Percentiles rank a stretch among this genome's conserved stretches.
Conservation (phyloP, 2,329 filamentous ascomycete species). For the Ophiocordyceps robertsii region DNA sequence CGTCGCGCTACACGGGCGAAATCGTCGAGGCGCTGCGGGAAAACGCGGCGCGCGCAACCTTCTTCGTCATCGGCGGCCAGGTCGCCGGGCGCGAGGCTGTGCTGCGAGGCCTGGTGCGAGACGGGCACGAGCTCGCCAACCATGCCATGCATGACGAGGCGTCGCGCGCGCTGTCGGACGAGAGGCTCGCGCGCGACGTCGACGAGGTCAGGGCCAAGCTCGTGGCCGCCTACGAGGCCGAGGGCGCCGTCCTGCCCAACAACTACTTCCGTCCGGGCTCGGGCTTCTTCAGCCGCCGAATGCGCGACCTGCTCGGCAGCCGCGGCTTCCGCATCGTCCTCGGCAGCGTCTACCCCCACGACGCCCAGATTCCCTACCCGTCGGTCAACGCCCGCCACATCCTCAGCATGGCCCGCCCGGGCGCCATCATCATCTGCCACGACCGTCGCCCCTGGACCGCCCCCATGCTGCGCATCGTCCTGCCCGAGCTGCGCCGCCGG, state of each 20-base stretch:
- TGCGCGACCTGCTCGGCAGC: slow-evolving; percentile 45
- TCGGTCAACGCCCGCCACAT: slow-evolving; percentile 65
- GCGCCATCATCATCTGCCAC: slow-evolving; percentile 75
- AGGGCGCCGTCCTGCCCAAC: slow-evolving; percentile 29
- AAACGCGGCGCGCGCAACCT: slow-evolving; percentile 62
- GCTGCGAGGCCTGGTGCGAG: slow-evolving; percentile 43
- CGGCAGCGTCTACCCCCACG: slow-evolving; percentile 78
- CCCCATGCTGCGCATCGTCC: slow-evolving; percentile 60
- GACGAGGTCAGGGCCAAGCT: slow-evolving; percentile 48
- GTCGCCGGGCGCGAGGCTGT: slow-evolving; percentile 41
- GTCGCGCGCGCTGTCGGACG: slow-evolving; percentile 44
- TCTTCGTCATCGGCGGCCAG: slow-evolving; percentile 80
- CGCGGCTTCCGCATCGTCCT: slow-evolving; percentile 63
- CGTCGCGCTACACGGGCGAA: slow-evolving; percentile 55
- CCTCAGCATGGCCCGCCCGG: slow-evolving; percentile 63
- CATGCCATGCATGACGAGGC: slow-evolving; percentile 85
- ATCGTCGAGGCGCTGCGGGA: slow-evolving; percentile 56
- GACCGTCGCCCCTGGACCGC: slow-evolving; percentile 73
- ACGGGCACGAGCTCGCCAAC: slow-evolving; percentile 65
- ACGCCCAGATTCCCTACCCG: slow-evolving; percentile 66
- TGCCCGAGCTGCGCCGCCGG: slow-evolving; percentile 55
- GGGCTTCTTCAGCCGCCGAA: slow-evolving; percentile 63
- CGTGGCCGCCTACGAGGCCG: slow-evolving; percentile 37
- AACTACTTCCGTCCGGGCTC: slow-evolving; percentile 75
- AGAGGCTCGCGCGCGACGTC: slow-evolving; percentile 50